Conservation (phyloP, 2,329 filamentous ascomycete genomes). For the Ophidiomyces ophidiicola region DNA sequence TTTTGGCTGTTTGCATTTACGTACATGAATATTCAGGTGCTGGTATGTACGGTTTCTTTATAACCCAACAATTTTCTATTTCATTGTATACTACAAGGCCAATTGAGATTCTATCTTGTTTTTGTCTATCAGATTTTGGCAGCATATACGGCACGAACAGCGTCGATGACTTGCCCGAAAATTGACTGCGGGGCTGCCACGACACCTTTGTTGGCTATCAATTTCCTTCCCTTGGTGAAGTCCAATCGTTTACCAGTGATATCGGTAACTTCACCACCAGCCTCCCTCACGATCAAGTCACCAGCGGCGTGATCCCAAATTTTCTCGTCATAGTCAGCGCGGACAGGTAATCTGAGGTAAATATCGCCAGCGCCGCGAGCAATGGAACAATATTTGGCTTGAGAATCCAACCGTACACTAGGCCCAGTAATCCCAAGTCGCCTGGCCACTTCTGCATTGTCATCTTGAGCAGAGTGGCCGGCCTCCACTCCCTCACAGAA, state of each 20-base stretch:
- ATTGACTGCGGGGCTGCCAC: conserved; percentile 71
- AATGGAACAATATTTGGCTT: conserved; percentile 95
- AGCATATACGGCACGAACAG: conserved; percentile 58
- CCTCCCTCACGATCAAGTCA: conserved; percentile 85
- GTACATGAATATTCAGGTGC: conserved; percentile 18
- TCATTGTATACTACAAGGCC: conserved; percentile 4
- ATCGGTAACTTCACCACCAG: conserved; percentile 84
- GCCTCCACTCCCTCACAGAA: conserved; percentile 97
- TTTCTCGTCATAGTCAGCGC: conserved; percentile 88
- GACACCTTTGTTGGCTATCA: conserved; percentile 85
- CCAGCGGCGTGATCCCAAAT: conserved; percentile 99
- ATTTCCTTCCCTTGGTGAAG: conserved; percentile 73
- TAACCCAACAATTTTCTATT: conserved; percentile 3
- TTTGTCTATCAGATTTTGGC: conserved; percentile 39
- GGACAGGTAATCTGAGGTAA: conserved; percentile 78
- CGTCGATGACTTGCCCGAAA: conserved; percentile 64
- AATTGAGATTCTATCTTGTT: conserved; percentile 1
- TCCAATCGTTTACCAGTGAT: conserved; percentile 72
- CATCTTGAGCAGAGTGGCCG: conserved; percentile 76
- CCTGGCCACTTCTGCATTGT: conserved; percentile 72
- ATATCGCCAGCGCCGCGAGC: conserved; percentile 88
- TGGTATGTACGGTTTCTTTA: conserved; percentile 9
- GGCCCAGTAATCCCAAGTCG: conserved; percentile 76
- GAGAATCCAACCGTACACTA: conserved; percentile 93
- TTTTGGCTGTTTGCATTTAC: conserved; percentile 22